Evolutionary conservation across 2,329 filamentous ascomycete genomes (phyloP).

Genomic region (Fusarium multiceps): DNA sequence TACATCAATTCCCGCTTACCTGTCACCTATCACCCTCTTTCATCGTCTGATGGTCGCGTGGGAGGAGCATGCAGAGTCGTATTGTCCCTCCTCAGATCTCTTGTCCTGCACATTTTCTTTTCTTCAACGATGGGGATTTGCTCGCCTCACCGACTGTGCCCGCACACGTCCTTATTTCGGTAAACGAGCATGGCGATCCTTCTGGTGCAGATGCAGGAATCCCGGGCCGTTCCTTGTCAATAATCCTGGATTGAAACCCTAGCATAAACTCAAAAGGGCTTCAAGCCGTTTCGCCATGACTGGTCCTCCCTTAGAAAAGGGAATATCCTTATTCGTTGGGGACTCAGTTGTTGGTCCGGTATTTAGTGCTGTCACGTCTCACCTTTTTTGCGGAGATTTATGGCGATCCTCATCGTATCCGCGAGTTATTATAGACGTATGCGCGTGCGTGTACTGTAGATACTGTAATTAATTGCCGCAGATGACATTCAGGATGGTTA

Average conservation of each 20-base stretch:
- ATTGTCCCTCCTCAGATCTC: not conserved
- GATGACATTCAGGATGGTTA: not conserved
- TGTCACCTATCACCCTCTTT: not conserved
- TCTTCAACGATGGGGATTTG: not conserved
- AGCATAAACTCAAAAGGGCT: slow-evolving; percentile 1
- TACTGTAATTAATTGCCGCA: slow-evolving; percentile 15
- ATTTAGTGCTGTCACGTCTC: not conserved
- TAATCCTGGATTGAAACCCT: slow-evolving; percentile 12
- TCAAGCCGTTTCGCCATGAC: slow-evolving; percentile 12
- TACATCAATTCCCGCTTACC: not conserved
- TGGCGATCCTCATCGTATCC: slow-evolving; percentile 7
- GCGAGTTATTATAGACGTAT: not conserved
- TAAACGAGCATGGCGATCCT: not conserved
- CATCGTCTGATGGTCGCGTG: not conserved
- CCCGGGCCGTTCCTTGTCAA: slow-evolving; percentile 30
- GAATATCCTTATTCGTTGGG: slow-evolving; percentile 3
- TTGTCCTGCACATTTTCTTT: not conserved
- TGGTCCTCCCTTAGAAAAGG: slow-evolving; percentile 1
- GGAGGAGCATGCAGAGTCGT: not conserved
- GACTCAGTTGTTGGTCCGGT: not conserved
- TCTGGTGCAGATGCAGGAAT: not conserved
- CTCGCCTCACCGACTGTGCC: slow-evolving; percentile 2
- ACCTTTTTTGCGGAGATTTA: slow-evolving; percentile 9
- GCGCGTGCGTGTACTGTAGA: not conserved
- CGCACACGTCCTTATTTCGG: not conserved